A percentile compares a stretch with the other conserved stretches of the same genome.
phyloP scores from a whole-genome alignment of 1,284 basidiomycete species.

The Naganishia liquefaciens region DNA sequence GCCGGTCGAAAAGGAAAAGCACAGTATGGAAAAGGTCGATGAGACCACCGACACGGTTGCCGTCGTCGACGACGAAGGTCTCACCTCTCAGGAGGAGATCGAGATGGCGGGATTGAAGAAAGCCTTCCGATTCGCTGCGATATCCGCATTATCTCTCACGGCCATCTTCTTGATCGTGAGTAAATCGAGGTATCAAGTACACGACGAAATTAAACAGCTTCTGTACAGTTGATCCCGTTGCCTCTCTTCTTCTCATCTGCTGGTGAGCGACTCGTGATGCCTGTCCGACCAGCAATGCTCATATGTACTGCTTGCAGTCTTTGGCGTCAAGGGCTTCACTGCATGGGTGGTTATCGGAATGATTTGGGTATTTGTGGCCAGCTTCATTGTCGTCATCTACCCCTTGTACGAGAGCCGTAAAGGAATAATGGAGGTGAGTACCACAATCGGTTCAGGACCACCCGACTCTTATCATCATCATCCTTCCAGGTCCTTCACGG shows the following conservation, averaged over 20 bases:
- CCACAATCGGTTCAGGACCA: not conserved
- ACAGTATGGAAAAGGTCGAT: conserved; percentile 51
- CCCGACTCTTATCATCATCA: not conserved
- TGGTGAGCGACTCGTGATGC: conserved; percentile 27
- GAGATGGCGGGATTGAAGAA: conserved; percentile 65
- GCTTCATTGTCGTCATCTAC: conserved; percentile 74
- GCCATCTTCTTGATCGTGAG: conserved; percentile 58
- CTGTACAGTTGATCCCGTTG: conserved; percentile 73
- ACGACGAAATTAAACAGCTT: conserved; percentile 43
- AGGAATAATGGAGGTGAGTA: conserved; percentile 24
- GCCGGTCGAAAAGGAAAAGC: conserved; percentile 54
- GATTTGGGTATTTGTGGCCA: conserved; percentile 76
- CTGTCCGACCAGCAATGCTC: not conserved
- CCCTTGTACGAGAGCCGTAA: conserved; percentile 68
- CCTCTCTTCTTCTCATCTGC: conserved; percentile 79
- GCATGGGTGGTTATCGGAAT: conserved; percentile 69
- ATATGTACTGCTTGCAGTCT: conserved; percentile 55
- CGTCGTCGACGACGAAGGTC: conserved; percentile 22
- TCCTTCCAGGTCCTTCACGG: conserved; percentile 10
- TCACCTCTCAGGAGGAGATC: conserved; percentile 42
- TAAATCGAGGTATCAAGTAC: conserved; percentile 26
- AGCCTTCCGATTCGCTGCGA: conserved; percentile 75
- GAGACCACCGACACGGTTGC: conserved; percentile 7
- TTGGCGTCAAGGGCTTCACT: conserved; percentile 65
- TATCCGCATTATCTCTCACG: conserved; percentile 64